A percentile compares a stretch with the other conserved stretches of the same genome.
Evolutionary conservation across 1,139 yeast genomes (phyloP).

Genomic region (Yamadazyma trypodendri): DNA sequence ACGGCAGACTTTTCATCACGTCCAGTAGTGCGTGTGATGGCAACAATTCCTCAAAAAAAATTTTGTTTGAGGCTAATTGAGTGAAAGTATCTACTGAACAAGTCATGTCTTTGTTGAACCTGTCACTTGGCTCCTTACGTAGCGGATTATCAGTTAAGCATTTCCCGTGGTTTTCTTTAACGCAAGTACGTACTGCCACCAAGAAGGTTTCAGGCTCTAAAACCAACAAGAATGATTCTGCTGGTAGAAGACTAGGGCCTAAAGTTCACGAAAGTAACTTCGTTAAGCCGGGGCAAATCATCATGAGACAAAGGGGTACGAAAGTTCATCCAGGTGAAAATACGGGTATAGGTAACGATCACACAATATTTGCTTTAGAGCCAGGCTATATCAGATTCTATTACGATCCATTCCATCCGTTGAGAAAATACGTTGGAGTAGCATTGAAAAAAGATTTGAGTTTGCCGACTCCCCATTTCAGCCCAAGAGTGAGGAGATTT

Average conservation of each 20-base stretch:
- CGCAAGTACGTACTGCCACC: constrained; percentile 76
- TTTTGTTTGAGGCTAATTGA: too few species aligned
- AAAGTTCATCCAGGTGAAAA: constrained; percentile 94
- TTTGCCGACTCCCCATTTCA: constrained; percentile 88
- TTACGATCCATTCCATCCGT: constrained; percentile 95
- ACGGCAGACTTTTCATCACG: too few species aligned
- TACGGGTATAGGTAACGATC: constrained; percentile 88
- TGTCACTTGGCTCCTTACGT: neutral
- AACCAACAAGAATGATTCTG: constrained; percentile 91
- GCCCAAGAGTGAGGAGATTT: constrained; percentile 80
- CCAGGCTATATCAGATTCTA: constrained; percentile 93
- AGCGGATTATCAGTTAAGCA: neutral
- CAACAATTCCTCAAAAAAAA: too few species aligned
- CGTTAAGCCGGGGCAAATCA: constrained; percentile 78
- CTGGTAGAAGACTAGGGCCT: constrained; percentile 92
- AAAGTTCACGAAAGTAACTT: constrained; percentile 75
- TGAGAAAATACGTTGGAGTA: constrained; percentile 86
- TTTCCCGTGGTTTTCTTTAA: neutral
- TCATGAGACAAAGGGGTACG: constrained; percentile 97
- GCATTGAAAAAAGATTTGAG: constrained; percentile 63
- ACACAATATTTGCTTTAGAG: constrained; percentile 85
- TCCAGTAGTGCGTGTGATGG: too few species aligned
- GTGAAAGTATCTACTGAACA: neutral
- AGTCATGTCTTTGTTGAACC: neutral
- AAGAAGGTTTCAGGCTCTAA: constrained; percentile 93